Evolutionary conservation across 2,329 filamentous ascomycete genomes (phyloP).

Genomic region (Alternaria sp.): DNA sequence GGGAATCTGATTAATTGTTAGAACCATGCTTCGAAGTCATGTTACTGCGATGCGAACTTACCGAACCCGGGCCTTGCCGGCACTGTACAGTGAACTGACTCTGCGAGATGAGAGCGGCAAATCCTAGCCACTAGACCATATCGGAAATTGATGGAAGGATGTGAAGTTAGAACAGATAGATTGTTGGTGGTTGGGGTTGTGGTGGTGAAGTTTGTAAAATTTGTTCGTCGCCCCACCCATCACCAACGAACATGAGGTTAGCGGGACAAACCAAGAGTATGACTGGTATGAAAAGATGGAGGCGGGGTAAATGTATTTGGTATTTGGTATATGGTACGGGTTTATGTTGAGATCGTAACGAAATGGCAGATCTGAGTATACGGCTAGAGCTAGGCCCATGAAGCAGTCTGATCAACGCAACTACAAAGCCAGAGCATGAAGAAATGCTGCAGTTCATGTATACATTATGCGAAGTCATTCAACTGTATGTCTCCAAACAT

Average conservation of each 20-base stretch:
- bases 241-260: background rate
- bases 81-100: slow-evolving; percentile 13
- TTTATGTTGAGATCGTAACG: background rate
- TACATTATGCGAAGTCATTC: background rate
- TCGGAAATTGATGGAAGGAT: slow-evolving; percentile 12
- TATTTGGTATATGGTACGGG: background rate
- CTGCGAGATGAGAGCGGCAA: slow-evolving; percentile 20
- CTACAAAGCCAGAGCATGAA: too few relatives aligned
- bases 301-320: background rate
- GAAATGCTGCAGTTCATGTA: too few relatives aligned
- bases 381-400: too few relatives aligned
- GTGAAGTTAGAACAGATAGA: background rate
- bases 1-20: slow-evolving; percentile 13
- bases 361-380: background rate
- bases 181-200: background rate
- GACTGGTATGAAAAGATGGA: background rate
- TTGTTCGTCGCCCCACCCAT: too few relatives aligned
- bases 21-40: background rate
- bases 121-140: slow-evolving; percentile 25
- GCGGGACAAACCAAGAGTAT: background rate
- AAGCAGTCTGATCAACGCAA: too few relatives aligned
- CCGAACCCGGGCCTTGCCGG: slow-evolving; percentile 23
- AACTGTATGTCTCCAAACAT: background rate
- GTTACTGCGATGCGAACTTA: background rate
- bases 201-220: background rate